Conservation (phyloP, 192 early-diverging fungal species). For the Cladochytrium replicatum region DNA sequence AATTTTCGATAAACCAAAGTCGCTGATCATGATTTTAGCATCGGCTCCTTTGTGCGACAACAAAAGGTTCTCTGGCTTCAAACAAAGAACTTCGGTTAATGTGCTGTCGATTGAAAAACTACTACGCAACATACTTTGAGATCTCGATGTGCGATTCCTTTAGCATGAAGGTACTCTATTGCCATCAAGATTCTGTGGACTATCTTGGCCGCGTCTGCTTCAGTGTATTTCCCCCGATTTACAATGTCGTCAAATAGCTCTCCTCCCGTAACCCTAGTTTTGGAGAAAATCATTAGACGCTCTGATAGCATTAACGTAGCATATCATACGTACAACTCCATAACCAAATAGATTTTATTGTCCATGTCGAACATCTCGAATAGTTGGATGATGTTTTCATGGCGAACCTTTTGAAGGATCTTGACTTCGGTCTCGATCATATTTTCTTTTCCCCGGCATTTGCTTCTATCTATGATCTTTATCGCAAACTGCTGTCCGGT, state of each 20-base stretch:
- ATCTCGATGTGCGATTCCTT: conserved; percentile 88
- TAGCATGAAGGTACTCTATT: conserved; percentile 73
- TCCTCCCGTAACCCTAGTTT: conserved; percentile 61
- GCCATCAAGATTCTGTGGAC: conserved; percentile 71
- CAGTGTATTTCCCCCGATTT: conserved; percentile 59
- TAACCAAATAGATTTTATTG: conserved; percentile 42
- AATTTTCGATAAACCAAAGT: conserved; percentile 90
- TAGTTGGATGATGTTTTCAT: conserved; percentile 52
- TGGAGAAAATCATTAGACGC: conserved; percentile 22
- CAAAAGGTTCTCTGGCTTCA: conserved; percentile 43
- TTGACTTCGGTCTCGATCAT: conserved; percentile 77
- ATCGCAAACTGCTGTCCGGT: conserved; percentile 64
- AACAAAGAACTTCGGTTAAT: background rate
- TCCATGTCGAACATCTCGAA: conserved; percentile 52
- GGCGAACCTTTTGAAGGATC: conserved; percentile 57
- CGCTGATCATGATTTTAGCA: conserved; percentile 76
- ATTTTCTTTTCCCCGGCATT: conserved; percentile 59
- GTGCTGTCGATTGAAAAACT: conserved; percentile 1
- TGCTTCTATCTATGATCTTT: conserved; percentile 75
- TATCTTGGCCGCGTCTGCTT: conserved; percentile 67
- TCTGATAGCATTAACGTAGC: conserved; percentile 3
- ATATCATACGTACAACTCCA: conserved; percentile 40
- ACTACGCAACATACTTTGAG: conserved; percentile 50
- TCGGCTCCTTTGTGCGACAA: conserved; percentile 36
- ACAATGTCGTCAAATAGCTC: conserved; percentile 92